Base-by-base conservation (phyloP, 164 flowering plant species). In the Vitis labrusca region DNA sequence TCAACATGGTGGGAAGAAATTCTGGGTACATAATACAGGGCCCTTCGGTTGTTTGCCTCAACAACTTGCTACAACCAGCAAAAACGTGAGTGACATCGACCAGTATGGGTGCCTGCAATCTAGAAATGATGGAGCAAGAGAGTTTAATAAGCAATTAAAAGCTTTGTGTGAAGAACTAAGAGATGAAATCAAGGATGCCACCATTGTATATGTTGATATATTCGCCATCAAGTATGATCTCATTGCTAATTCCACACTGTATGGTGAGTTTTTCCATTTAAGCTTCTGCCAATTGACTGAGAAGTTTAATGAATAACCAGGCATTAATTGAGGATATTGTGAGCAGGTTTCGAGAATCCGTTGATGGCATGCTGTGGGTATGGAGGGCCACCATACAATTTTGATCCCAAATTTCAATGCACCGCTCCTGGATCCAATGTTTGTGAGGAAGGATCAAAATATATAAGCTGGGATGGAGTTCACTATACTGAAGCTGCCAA, bases 401-500 rank as follows among this genome's bases (percentile, higher is more conserved):
- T 75, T 78, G 69, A 86, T 64, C 9, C 61, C 10, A 77, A 63
- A 12, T 50, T 76, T 19, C 76, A 68, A 1, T 88, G 94, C 37
- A 89, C 88, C 0, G 79, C 64, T 9, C 54, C 77, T 1, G 83
- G 85, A 16, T 72, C 51, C 58, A 72, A 53, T 12, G 79, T 76
- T 6, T 88, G 91, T 61, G 49, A 62, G 1, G 79, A 85, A 56
- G 88, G 75, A 8, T 60, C 78, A 0, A 50, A 61, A 13, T 79
- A 66, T 61, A 55, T 90, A 15, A 82, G 79, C 52, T 90, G 90
- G 93, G 91, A 90, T 79, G 93, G 91, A 60, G 74, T 81, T 75
- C 92, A 88, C 60, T 86, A 83, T 70, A 82, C 92, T 0, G 93
- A 90, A 77, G 86, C 86, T 56, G 89, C 90, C 6, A 90, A 85